Evolutionary conservation across 352 stramenopile species (phyloP).

Genomic region (Globisporangium spiculum): DNA sequence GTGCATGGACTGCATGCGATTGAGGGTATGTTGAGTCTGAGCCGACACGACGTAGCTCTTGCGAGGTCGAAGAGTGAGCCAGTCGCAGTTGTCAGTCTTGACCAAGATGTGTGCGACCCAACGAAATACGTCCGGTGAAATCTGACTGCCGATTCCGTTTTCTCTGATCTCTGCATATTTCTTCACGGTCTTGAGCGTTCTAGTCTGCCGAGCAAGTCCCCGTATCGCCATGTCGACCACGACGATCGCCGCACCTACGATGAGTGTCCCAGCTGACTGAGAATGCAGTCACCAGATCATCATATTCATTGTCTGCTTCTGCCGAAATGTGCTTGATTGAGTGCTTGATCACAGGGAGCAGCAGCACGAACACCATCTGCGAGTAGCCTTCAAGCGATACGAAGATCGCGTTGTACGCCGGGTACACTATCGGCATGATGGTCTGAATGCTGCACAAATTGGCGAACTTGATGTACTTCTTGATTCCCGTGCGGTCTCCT

Average conservation of each 20-base stretch:
- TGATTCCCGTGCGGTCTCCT: not conserved
- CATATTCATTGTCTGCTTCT: not conserved
- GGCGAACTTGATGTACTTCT: not conserved
- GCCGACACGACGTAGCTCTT: not conserved
- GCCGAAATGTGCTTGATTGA: not conserved
- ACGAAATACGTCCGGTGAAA: not conserved
- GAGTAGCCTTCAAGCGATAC: not conserved
- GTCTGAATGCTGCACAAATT: not conserved
- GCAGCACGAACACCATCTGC: conserved; percentile 11
- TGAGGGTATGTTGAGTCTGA: too few relatives aligned
- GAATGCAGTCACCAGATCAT: not conserved
- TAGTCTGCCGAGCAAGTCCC: not conserved
- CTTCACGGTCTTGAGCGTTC: not conserved
- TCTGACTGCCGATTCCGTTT: not conserved
- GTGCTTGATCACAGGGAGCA: conserved; percentile 10
- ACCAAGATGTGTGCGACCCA: not conserved
- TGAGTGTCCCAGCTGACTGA: conserved; percentile 3
- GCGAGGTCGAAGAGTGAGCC: not conserved
- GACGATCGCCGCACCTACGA: conserved; percentile 18
- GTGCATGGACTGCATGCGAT: too few relatives aligned
- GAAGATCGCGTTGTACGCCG: conserved; percentile 13
- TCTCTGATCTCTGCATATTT: not conserved
- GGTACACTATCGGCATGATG: conserved; percentile 3
- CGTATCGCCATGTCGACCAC: not conserved
- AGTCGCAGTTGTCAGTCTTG: not conserved